Percentiles rank a stretch among this genome's conserved stretches.
These are phyloP conservation scores for Globisporangium canariense DNA, from an alignment of 352 stramenopile species.

Conservation along the genomic window DNA sequence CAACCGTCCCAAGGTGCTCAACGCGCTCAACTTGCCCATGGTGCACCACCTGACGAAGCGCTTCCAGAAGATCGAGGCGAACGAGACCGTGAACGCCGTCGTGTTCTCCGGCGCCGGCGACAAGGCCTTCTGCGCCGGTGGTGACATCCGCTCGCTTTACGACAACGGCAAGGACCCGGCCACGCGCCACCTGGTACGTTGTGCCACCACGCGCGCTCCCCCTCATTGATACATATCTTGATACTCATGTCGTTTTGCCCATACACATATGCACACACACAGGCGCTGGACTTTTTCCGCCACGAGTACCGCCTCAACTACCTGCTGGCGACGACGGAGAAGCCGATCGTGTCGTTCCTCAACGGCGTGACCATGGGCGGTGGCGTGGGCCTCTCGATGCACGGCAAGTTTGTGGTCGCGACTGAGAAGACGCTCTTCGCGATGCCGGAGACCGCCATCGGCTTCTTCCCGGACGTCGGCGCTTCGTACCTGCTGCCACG, in stretches of 20 bases:
- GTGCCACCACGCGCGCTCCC: not conserved
- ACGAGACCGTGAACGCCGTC: slow-evolving; percentile 76
- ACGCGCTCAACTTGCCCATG: slow-evolving; percentile 92
- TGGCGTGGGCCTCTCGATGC: slow-evolving; percentile 96
- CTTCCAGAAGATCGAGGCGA: slow-evolving; percentile 77
- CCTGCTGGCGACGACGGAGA: slow-evolving; percentile 80
- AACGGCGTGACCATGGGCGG: slow-evolving; percentile 99
- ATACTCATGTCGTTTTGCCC: not conserved
- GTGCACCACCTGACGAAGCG: slow-evolving; percentile 87
- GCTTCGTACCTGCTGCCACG: slow-evolving; percentile 91
- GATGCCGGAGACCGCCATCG: slow-evolving; percentile 99
- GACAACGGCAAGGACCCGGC: slow-evolving; percentile 72
- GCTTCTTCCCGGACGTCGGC: slow-evolving; percentile 98
- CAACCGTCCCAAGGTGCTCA: slow-evolving; percentile 90
- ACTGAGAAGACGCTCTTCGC: slow-evolving; percentile 97
- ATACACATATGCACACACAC: not conserved
- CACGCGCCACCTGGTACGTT: slow-evolving; percentile 51
- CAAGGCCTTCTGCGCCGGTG: slow-evolving; percentile 94
- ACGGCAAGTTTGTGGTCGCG: slow-evolving; percentile 95
- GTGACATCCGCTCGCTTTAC: slow-evolving; percentile 92
- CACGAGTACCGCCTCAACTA: slow-evolving; percentile 96
- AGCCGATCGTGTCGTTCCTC: slow-evolving; percentile 92
- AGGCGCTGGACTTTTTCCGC: slow-evolving; percentile 91
- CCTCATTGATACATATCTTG: not conserved
- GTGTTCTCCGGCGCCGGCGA: slow-evolving; percentile 78